A percentile compares a stretch with the other conserved stretches of the same genome.
Evolutionary conservation across 176 grass and related monocot genomes (phyloP).

Genomic region (Poa annua): DNA sequence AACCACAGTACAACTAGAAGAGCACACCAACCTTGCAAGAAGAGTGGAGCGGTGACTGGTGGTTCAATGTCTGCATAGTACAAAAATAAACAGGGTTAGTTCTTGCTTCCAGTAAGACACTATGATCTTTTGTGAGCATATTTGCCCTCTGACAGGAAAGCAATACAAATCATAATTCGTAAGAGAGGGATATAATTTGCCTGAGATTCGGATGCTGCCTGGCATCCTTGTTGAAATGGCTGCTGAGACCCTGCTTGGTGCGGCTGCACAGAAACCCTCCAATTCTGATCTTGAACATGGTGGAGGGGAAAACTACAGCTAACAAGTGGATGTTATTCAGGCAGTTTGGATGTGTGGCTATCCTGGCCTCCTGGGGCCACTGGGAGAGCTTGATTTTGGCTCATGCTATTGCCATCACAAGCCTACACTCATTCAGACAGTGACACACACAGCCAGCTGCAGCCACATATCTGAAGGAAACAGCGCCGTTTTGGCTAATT

Average conservation of each 20-base stretch:
- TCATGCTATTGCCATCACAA: conserved; percentile 25
- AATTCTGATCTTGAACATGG: conserved; percentile 38
- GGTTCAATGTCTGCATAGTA: conserved; percentile 34
- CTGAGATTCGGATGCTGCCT: conserved; percentile 54
- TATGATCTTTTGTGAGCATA: not conserved
- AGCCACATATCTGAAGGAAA: too few species aligned
- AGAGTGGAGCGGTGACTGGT: conserved; percentile 14
- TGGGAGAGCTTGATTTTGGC: conserved; percentile 24
- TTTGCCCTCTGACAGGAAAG: not conserved
- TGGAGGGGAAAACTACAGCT: not conserved
- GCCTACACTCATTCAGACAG: not conserved
- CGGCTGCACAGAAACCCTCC: conserved; percentile 36
- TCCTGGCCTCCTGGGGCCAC: conserved; percentile 39
- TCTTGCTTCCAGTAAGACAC: conserved; percentile 14
- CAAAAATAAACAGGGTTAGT: not conserved
- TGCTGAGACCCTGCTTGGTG: not conserved
- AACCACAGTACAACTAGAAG: not conserved
- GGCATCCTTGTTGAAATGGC: conserved; percentile 43
- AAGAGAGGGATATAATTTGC: not conserved
- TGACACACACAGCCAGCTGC: too few species aligned
- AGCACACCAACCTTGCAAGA: conserved; percentile 47
- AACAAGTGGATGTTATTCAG: conserved; percentile 39
- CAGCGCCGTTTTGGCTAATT: too few species aligned
- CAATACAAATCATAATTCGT: not conserved
- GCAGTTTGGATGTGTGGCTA: conserved; percentile 40